These are phyloP conservation scores for Pseudomonodictys pantanalensis DNA, from an alignment of 495 filamentous ascomycete genomes.

Conservation along the genomic window DNA sequence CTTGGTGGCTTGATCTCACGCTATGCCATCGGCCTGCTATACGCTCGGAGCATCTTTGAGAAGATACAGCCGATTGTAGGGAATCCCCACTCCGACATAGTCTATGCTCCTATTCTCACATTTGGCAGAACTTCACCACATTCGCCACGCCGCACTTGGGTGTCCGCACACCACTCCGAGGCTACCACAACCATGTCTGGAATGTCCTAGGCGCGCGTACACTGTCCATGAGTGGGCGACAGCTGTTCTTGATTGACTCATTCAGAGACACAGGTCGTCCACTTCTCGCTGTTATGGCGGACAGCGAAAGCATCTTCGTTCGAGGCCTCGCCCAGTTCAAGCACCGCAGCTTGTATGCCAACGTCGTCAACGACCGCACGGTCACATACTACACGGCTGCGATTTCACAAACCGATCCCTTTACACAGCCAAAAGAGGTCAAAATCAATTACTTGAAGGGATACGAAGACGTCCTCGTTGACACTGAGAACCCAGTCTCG, in stretches of 20 bases:
- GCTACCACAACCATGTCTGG: conserved; percentile 65
- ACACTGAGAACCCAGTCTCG: conserved; percentile 61
- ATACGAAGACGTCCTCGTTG: conserved; percentile 74
- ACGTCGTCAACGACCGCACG: conserved; percentile 78
- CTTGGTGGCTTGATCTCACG: conserved; percentile 83
- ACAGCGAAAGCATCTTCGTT: conserved; percentile 83
- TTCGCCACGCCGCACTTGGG: conserved; percentile 91
- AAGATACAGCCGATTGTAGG: conserved; percentile 71
- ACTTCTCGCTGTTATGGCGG: conserved; percentile 75
- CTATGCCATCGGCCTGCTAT: conserved; percentile 82
- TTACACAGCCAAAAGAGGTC: conserved; percentile 58
- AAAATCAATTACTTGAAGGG: conserved; percentile 69
- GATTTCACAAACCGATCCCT: conserved; percentile 74
- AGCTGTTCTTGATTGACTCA: conserved; percentile 81
- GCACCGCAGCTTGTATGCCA: conserved; percentile 72
- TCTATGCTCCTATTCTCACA: neutral
- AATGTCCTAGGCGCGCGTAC: conserved; percentile 77
- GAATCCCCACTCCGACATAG: neutral
- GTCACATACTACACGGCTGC: conserved; percentile 78
- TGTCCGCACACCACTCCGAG: conserved; percentile 69
- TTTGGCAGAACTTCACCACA: conserved; percentile 75
- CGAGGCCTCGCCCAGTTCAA: conserved; percentile 71
- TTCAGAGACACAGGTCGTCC: conserved; percentile 80
- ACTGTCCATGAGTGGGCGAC: conserved; percentile 75
- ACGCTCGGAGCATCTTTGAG: conserved; percentile 74